Base-by-base conservation (phyloP, 2,329 filamentous ascomycete genomes). In the Clonostachys byssicola region DNA sequence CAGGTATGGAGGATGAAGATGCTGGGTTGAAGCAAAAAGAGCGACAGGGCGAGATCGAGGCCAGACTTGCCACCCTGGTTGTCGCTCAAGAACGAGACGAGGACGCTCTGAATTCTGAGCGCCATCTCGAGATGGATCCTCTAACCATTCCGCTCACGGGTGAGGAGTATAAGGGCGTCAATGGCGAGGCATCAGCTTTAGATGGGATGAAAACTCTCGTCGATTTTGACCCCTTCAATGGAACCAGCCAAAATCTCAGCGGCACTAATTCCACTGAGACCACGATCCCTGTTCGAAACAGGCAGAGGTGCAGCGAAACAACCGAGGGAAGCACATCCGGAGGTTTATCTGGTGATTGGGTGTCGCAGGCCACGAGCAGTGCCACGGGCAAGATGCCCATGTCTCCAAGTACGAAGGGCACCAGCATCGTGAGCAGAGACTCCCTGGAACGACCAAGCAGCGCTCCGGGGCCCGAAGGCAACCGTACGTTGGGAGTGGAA, bases 401-500 rank as follows among this genome's bases (percentile, higher is more conserved):
- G 35, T 85, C 81, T 20, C 82, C 82, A 3, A 85, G 81, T 59
- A 85, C 82, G 4, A 74, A 82, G 57, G 82, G 81, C 38, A 85
- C 82, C 16, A 85, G 81, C 61, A 80, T 85, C 52, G 75, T 81
- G 53, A 85, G 81, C 62, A 73, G 74, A 47, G 78, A 82, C 40
- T 82, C 79, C 8, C 57, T 74, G 46, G 80, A 82, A 42, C 72
- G 72, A 16, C 70, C 71, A 5, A 59, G 64, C 36, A 73, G 71
- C 52, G 64, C 75, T 17, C 72, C 71, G 1, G 61, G 58, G 12
- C 42, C 42, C 42, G 42, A 43, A 33, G 20, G 20, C 10, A 34
- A 23, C 23, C 42, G 18, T 14, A 20, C 18, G n/a, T 20, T 33
- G 13, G 9, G 20, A 12, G 40, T 14, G 40, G 40, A 17, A 18